These are phyloP conservation scores for Chondrus crispus DNA, from an alignment of 23 red algal species.

Conservation along the genomic window DNA sequence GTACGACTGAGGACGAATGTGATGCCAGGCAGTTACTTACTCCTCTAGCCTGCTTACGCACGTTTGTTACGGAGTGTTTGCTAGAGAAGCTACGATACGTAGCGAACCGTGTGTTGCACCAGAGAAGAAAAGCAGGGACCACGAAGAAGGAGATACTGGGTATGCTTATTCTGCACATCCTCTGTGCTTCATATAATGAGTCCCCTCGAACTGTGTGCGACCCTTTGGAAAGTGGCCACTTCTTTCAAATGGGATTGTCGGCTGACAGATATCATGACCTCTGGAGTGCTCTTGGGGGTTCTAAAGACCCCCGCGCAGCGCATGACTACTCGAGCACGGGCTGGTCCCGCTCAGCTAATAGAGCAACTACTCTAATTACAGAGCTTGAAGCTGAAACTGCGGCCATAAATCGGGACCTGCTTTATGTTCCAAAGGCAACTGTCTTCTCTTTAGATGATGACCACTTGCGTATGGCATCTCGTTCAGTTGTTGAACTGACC, in stretches of 20 bases:
- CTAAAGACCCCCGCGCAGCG: neutral
- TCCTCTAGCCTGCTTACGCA: neutral
- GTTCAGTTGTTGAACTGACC: neutral
- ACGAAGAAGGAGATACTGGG: neutral
- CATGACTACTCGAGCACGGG: neutral
- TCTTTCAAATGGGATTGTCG: neutral
- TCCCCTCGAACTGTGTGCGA: neutral
- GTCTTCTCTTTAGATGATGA: neutral
- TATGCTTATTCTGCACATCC: neutral
- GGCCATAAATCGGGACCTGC: neutral
- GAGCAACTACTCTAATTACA: neutral
- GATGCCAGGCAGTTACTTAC: too few relatives aligned
- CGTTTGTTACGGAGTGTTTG: neutral
- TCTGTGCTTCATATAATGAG: neutral
- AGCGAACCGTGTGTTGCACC: neutral
- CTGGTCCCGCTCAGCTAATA: neutral
- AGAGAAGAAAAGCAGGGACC: neutral
- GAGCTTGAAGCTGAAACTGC: neutral
- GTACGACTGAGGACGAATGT: too few relatives aligned
- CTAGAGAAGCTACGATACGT: neutral
- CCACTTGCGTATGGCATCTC: neutral
- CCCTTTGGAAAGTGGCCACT: neutral
- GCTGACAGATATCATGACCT: neutral
- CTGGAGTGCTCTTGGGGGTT: neutral
- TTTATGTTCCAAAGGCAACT: neutral